Base-by-base conservation (phyloP, 73 alveolate species). In the Paramecium biaurelia region DNA sequence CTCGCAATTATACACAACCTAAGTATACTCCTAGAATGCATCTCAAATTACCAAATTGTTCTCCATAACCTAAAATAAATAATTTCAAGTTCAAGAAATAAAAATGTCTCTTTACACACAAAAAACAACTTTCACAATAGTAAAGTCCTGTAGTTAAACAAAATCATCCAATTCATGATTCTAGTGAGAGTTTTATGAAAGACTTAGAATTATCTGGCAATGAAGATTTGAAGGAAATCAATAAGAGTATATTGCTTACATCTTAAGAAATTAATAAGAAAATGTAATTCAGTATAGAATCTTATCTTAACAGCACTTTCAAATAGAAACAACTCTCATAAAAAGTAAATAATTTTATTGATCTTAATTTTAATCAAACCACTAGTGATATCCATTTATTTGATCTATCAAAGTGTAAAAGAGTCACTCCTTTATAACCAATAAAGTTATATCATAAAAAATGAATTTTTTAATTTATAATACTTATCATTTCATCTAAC, bases 251-350 rank as follows among this genome's bases (percentile, higher is more conserved):
- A 15, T 74, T 74, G 30, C 47, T 30, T 10, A 32, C 87, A 74
- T 74, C 87, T 35, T 74, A 74, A 35, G 87, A 74, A 74, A 30
- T 74, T 74, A 21, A 74, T 21, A 74, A 35, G 87, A 74, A 74
- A 35, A 74, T 74, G 47, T 9, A 74, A 32, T 21, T 32, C 35
- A 34, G 4, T 12, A 30, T 74, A 5, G 87, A 74, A 43, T 15
- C 28, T 38, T 74, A 74, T 74, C 56, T 74, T 1, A 74, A 74
- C 24, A 24, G 21, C 68, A 18, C 68, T 53, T 23, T 18, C 68
- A 53, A 53, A 53, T 18, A 18, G 21, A 53, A 53, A 53, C 68
- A 53, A 3, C 9, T 53, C 2, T 15, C 18, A 15, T 5, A 53
- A 53, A 74, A 53, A 53, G 14, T 34, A 4, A 34, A 37, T 74